A percentile compares a stretch with the other conserved stretches of the same genome.
These are phyloP conservation scores for Xylaria grammica DNA, from an alignment of 495 filamentous ascomycete species.

Conservation along the genomic window DNA sequence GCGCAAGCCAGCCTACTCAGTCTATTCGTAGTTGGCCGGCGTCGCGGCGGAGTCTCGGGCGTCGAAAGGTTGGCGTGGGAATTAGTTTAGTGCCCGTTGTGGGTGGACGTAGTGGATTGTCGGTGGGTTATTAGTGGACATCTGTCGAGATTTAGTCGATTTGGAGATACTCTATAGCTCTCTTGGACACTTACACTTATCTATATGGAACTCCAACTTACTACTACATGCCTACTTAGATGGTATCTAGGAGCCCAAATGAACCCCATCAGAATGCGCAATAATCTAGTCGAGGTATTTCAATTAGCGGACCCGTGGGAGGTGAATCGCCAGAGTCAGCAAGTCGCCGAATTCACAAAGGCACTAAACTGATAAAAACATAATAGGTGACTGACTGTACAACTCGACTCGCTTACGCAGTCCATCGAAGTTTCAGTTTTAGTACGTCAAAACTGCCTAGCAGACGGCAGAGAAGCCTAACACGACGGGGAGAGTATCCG, in stretches of 20 bases:
- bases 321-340: background rate
- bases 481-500: background rate
- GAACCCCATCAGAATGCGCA: no score
- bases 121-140: background rate
- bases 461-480: background rate
- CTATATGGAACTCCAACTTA: background rate
- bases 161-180: background rate
- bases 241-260: no score
- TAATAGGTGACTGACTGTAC: no score
- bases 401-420: no score
- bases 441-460: background rate
- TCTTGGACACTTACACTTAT: background rate
- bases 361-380: no score
- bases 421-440: no score
- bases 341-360: background rate
- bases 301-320: background rate
- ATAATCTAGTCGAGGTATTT: background rate
- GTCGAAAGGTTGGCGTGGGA: background rate
- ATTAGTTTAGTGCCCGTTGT: conserved; percentile 15
- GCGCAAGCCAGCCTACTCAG: no score
- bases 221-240: no score
- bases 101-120: conserved; percentile 7
- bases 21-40: no score
- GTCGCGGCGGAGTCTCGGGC: background rate
- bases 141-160: background rate